Percentiles rank a stretch among this genome's conserved stretches.
These are phyloP conservation scores for Mallotus repandus DNA, from an alignment of 441 rosid species.

Conservation along the genomic window DNA sequence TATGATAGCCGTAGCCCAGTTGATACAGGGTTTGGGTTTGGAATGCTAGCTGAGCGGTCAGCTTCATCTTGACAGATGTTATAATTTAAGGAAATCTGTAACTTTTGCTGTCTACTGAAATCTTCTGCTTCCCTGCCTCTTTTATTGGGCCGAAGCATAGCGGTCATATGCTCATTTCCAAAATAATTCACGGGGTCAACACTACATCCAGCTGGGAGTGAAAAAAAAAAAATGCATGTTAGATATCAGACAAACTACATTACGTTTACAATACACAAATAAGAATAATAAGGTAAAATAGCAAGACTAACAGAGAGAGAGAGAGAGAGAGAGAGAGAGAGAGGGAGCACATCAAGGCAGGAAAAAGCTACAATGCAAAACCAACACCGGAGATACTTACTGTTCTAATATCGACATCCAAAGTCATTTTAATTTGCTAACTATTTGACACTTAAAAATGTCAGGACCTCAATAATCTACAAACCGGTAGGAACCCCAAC, in stretches of 20 bases:
- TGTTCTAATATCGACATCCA: background rate
- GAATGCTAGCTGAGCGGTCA: slow-evolving; percentile 46
- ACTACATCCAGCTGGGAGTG: slow-evolving; percentile 60
- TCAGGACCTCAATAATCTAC: background rate
- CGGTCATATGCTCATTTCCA: slow-evolving; percentile 48
- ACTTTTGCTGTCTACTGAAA: slow-evolving; percentile 53
- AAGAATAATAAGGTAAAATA: background rate
- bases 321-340: background rate
- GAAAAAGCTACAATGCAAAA: background rate
- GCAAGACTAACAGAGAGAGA: too few relatives aligned
- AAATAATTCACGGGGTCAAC: slow-evolving; percentile 62
- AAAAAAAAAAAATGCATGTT: slow-evolving; percentile 5
- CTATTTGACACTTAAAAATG: background rate
- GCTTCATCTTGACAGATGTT: slow-evolving; percentile 52
- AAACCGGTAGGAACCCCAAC: background rate
- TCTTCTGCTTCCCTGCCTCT: slow-evolving; percentile 55
- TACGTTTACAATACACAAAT: background rate
- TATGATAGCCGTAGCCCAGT: slow-evolving; percentile 78
- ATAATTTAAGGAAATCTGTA: slow-evolving; percentile 61
- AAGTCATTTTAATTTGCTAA: background rate
- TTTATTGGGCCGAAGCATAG: slow-evolving; percentile 50
- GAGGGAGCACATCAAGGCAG: background rate
- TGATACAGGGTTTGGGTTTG: slow-evolving; percentile 56
- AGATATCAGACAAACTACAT: slow-evolving; percentile 9
- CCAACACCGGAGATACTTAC: background rate